Percentiles rank a stretch among this genome's conserved stretches.
These are phyloP conservation scores for Anacardium occidentale DNA, from an alignment of 345 rosid genomes.

Conservation along the genomic window DNA sequence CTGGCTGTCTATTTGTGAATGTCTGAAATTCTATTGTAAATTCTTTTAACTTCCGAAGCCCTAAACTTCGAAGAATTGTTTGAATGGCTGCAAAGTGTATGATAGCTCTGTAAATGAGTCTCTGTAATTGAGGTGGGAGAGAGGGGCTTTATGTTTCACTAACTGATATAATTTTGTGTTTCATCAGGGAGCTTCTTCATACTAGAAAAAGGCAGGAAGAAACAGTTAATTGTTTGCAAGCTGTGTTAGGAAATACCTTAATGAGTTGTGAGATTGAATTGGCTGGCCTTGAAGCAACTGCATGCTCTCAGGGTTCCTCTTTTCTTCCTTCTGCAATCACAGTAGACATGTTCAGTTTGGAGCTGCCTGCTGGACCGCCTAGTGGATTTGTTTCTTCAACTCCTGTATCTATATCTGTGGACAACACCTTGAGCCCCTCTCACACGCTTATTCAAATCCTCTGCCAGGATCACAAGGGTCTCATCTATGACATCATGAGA, in stretches of 20 bases:
- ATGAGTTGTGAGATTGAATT: conserved; percentile 64
- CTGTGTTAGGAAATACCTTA: conserved; percentile 47
- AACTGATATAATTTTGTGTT: neutral
- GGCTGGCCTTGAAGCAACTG: conserved; percentile 49
- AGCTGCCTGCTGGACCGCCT: conserved; percentile 32
- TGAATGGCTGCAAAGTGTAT: neutral
- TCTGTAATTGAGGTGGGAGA: neutral
- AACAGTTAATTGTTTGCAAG: conserved; percentile 37
- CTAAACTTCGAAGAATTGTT: neutral
- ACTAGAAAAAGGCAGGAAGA: conserved; percentile 45
- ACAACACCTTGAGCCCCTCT: conserved; percentile 57
- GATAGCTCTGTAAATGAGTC: neutral
- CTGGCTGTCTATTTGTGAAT: neutral
- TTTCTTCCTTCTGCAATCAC: conserved; percentile 59
- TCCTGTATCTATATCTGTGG: conserved; percentile 43
- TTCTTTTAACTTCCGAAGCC: neutral
- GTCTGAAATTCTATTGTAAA: neutral
- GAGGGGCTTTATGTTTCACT: neutral
- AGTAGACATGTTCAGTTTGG: conserved; percentile 48
- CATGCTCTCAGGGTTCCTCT: conserved; percentile 55
- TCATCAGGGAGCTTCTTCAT: conserved; percentile 53
- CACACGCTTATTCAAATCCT: conserved; percentile 57
- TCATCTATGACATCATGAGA: conserved; percentile 62
- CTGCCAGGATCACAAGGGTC: conserved; percentile 75
- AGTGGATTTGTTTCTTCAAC: conserved; percentile 38